phyloP scores from a whole-genome alignment of 257 asterid genomes.

The Forsythia viridissima region DNA sequence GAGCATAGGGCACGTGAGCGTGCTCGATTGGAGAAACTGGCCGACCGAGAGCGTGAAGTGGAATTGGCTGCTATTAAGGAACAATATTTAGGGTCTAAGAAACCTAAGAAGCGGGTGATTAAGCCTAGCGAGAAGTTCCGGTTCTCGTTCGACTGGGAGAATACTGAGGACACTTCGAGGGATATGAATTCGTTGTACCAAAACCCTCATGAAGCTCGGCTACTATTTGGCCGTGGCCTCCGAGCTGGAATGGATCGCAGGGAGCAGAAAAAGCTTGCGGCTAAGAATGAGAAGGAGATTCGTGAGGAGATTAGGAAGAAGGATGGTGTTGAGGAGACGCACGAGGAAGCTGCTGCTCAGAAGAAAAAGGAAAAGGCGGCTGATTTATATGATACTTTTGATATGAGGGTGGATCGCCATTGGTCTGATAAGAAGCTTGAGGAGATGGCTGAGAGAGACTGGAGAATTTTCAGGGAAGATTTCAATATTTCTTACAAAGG shows the following conservation, averaged over 20 bases:
- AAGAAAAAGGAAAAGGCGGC: neutral
- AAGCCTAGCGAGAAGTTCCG: neutral
- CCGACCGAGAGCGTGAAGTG: constrained; percentile 1
- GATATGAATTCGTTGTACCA: neutral
- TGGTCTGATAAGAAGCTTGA: neutral
- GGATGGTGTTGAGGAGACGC: neutral
- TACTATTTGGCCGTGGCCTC: neutral
- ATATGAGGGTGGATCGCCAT: neutral
- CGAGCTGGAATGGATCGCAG: neutral
- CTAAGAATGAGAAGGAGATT: constrained; percentile 3
- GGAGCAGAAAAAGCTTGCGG: constrained; percentile 8
- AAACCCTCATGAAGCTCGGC: neutral
- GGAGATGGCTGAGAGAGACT: neutral
- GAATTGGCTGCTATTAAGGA: neutral
- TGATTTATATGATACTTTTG: neutral
- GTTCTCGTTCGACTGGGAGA: neutral
- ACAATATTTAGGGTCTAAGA: neutral
- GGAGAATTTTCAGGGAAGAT: neutral
- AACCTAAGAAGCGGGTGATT: neutral
- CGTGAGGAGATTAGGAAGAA: constrained; percentile 2
- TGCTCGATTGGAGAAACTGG: constrained; percentile 4
- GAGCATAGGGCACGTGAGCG: neutral
- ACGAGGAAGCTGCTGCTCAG: neutral
- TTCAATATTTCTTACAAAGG: neutral
- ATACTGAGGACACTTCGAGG: constrained; percentile 1